Evolutionary conservation across 306 rosid genomes (phyloP), one percentile per base, ranked within the genome.

Genomic region (Casuarina equisetifolia): DNA sequence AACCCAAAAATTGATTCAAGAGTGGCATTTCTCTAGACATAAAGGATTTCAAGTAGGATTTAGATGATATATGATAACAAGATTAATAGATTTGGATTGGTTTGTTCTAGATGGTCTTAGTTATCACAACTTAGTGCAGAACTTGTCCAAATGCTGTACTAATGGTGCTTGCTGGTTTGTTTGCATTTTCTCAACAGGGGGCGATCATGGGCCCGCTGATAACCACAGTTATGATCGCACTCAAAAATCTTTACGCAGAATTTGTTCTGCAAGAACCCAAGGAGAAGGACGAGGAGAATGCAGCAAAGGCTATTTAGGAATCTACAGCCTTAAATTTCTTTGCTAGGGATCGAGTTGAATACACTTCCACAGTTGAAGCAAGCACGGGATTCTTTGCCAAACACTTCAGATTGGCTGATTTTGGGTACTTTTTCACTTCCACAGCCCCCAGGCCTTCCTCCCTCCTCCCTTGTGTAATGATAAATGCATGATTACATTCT

Each of bases 121-220:
- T 17, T 16, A 3, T 42, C 40, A 35, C 36, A 25, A 25, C n/a
- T 66, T 0, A 40, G 13, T 66, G 36, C 50, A 66, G 49, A 66
- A 66, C 4, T 61, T 58, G 1, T 13, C 52, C 19, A 15, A 46
- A 5, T 6, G 44, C 11, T 49, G 10, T 20, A 36, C 25, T 76
- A 20, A 61, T 39, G 50, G 64, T 78, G 54, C 10, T 58, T 50
- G 6, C 64, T 3, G 40, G 38, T 6, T n/a, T 45, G 54, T 78
- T 35, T 66, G 71, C 50, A 66, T 35, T 42, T 66, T 2, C 55
- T 67, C 7, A 68, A 74, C 86, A 95, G 98, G 98, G 98, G 19
- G 98, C 98, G 39, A 95, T 95, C 46, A 92, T 95, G 97, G 98
- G 97, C n/a, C 98, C 98, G 36, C 88, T 92, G 79, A 91, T 95